Evolutionary conservation across 495 filamentous ascomycete genomes (phyloP).

Genomic region (Penicillium diatomitis): DNA sequence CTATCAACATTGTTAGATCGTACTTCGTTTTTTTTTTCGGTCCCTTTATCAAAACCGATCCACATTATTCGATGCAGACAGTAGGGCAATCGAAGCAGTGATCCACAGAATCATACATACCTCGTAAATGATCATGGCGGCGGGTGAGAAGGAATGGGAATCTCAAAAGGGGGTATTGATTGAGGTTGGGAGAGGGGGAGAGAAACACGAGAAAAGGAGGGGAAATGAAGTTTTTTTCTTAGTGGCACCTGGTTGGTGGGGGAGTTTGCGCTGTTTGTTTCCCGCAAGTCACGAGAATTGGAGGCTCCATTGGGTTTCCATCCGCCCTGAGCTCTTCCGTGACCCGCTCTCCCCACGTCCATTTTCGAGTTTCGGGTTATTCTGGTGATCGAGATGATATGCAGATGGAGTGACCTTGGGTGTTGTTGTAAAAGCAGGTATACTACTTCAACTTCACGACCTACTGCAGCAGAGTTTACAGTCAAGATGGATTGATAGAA

Average conservation of each 20-base stretch:
- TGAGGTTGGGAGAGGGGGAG: conserved; percentile 15
- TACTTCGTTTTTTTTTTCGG: background rate
- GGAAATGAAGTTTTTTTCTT: conserved; percentile 29
- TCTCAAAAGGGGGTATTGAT: conserved; percentile 12
- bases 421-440: too few relatives aligned
- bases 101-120: conserved; percentile 31
- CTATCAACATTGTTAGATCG: conserved; percentile 35
- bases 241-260: conserved; percentile 23
- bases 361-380: too few relatives aligned
- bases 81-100: background rate
- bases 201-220: conserved; percentile 29
- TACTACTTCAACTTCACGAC: too few relatives aligned
- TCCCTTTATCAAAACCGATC: background rate
- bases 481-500: too few relatives aligned
- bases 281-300: conserved; percentile 3
- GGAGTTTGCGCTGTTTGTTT: conserved; percentile 23
- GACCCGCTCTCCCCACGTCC: background rate
- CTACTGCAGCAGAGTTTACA: too few relatives aligned
- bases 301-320: background rate
- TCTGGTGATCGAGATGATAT: too few relatives aligned
- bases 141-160: conserved; percentile 12
- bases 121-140: conserved; percentile 86
- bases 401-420: too few relatives aligned
- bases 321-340: background rate
- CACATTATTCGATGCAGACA: background rate